phyloP scores from a whole-genome alignment of 106 monocot genomes.

The Ottelia alismoides region DNA sequence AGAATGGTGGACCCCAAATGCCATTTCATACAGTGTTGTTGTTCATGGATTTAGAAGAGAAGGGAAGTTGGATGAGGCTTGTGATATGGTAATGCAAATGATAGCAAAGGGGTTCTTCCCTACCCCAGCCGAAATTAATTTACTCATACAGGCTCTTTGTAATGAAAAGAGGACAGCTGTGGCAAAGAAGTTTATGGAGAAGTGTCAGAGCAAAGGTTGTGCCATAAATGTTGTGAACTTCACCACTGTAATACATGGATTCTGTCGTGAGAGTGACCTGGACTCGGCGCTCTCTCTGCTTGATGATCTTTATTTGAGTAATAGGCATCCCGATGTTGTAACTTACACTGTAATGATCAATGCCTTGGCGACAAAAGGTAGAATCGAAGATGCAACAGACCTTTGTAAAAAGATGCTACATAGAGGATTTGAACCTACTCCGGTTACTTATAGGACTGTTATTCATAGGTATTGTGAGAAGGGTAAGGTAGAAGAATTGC shows the following conservation, averaged over 20 bases:
- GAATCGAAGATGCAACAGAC: constrained; percentile 50
- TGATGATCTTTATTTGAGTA: constrained; percentile 89
- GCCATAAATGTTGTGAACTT: constrained; percentile 73
- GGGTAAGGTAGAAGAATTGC: constrained; percentile 59
- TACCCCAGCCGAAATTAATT: constrained; percentile 65
- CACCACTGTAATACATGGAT: constrained; percentile 86
- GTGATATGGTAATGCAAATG: constrained; percentile 67
- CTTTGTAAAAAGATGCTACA: constrained; percentile 69
- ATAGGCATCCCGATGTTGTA: constrained; percentile 74
- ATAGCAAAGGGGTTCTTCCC: constrained; percentile 64
- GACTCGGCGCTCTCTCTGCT: constrained; percentile 69
- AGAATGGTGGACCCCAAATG: constrained; percentile 89
- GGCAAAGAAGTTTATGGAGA: constrained; percentile 80
- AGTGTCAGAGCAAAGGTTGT: constrained; percentile 81
- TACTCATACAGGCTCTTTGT: constrained; percentile 70
- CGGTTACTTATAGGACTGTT: constrained; percentile 77
- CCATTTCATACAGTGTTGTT: constrained; percentile 73
- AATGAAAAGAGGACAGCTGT: constrained; percentile 21
- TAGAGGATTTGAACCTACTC: constrained; percentile 58
- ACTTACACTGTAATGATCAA: constrained; percentile 87
- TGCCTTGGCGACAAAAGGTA: constrained; percentile 47
- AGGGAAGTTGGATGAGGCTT: constrained; percentile 63
- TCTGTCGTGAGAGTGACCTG: constrained; percentile 55
- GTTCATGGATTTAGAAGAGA: constrained; percentile 83
- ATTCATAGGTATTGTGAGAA: constrained; percentile 81